These are phyloP conservation scores for Fomitopsis serialis DNA, from an alignment of 768 basidiomycete genomes.

Conservation along the genomic window DNA sequence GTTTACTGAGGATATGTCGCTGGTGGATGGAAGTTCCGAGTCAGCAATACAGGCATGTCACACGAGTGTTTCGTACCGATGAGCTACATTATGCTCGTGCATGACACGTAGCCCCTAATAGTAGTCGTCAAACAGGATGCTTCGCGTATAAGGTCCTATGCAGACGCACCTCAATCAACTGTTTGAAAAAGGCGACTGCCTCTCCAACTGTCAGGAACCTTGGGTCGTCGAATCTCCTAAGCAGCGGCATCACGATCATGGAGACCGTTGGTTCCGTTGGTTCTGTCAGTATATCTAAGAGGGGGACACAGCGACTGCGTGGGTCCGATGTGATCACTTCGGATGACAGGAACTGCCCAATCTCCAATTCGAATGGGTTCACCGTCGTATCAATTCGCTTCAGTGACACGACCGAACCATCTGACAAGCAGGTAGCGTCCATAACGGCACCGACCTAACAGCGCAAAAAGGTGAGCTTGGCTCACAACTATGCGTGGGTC, in stretches of 20 bases:
- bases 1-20: constrained; percentile 3
- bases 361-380: constrained; percentile 7
- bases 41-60: not conserved
- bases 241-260: constrained; percentile 20
- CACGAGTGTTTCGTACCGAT: too few relatives aligned
- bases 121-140: too few relatives aligned
- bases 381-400: constrained; percentile 8
- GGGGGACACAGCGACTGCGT: constrained; percentile 17
- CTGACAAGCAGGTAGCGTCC: constrained; percentile 14
- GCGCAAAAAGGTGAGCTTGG: constrained; percentile 32
- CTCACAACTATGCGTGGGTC: too few relatives aligned
- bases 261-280: constrained; percentile 7
- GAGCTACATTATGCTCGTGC: constrained; percentile 1
- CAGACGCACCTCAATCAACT: constrained; percentile 17
- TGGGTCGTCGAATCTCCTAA: constrained; percentile 15
- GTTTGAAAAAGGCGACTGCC: constrained; percentile 18
- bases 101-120: constrained; percentile 3
- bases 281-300: constrained; percentile 14
- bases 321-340: constrained; percentile 6
- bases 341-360: constrained; percentile 8
- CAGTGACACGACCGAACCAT: constrained; percentile 14
- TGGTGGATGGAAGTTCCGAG: not conserved
- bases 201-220: constrained; percentile 21
- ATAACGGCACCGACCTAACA: not conserved
- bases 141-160: too few relatives aligned